phyloP scores from a whole-genome alignment of 768 basidiomycete species.

The Boletus reticulatus region DNA sequence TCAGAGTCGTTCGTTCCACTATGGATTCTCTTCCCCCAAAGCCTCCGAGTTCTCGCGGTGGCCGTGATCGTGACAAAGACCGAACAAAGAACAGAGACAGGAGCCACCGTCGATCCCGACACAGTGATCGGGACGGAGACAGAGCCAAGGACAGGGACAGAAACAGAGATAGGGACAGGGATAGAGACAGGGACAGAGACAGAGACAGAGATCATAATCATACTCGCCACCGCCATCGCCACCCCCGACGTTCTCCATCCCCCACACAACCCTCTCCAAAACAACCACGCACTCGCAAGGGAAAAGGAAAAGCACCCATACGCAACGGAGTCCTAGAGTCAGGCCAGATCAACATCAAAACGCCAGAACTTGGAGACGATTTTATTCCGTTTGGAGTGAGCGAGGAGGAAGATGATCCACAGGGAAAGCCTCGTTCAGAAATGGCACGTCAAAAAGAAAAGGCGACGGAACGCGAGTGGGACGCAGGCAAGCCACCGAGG shows the following conservation, averaged over 20 bases:
- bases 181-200: too few species aligned
- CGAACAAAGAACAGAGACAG: conserved; percentile 4
- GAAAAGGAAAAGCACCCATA: too few species aligned
- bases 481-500: conserved; percentile 32
- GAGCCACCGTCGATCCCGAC: conserved; percentile 6
- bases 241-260: conserved; percentile 11
- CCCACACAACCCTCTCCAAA: conserved; percentile 17
- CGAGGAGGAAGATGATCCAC: conserved; percentile 9
- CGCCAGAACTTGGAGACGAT: too few species aligned
- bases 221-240: not conserved
- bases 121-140: conserved; percentile 4
- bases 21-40: conserved; percentile 24
- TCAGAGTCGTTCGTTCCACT: not conserved
- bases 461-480: conserved; percentile 39
- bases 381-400: too few species aligned
- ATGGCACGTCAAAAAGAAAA: conserved; percentile 19
- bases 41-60: conserved; percentile 14
- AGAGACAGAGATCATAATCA: not conserved
- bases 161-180: not conserved
- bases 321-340: too few species aligned
- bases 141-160: conserved; percentile 1
- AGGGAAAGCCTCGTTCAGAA: conserved; percentile 14
- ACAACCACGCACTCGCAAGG: conserved; percentile 20
- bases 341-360: too few species aligned
- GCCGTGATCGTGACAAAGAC: conserved; percentile 17